phyloP scores from a whole-genome alignment of 176 grass and related monocot genomes.

The Juncus inflexus region DNA sequence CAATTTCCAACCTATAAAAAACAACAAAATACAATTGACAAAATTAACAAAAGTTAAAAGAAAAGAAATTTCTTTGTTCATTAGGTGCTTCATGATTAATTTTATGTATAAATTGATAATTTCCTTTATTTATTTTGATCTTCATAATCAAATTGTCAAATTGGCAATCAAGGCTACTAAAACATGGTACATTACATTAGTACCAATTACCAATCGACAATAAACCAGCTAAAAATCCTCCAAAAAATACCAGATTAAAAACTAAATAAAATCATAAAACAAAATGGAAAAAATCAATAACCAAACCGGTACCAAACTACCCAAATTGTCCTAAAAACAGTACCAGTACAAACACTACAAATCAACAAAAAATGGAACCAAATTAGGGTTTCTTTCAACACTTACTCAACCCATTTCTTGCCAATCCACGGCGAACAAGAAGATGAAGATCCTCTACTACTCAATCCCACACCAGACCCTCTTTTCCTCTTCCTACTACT shows the following conservation, averaged over 20 bases:
- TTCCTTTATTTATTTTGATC: too few relatives aligned
- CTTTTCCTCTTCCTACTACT: constrained; percentile 33
- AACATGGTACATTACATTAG: too few relatives aligned
- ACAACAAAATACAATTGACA: constrained; percentile 23
- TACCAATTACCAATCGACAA: background rate
- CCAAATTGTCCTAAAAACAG: constrained; percentile 5
- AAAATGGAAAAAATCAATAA: background rate
- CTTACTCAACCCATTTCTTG: constrained; percentile 92
- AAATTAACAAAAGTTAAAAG: constrained; percentile 5
- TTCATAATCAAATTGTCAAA: too few relatives aligned
- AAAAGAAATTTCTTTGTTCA: background rate
- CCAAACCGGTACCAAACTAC: background rate
- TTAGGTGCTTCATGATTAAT: background rate
- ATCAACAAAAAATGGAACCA: constrained; percentile 11
- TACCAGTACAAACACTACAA: background rate
- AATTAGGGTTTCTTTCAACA: background rate
- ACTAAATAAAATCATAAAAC: background rate
- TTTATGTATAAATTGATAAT: background rate
- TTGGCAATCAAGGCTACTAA: background rate
- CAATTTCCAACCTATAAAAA: constrained; percentile 56
- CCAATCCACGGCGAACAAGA: constrained; percentile 22
- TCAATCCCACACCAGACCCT: constrained; percentile 5
- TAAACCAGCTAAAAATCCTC: background rate
- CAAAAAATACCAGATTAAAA: background rate
- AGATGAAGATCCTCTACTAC: background rate